A percentile compares a stretch with the other conserved stretches of the same genome.
These are phyloP conservation scores for Trebouxia gelatinosa DNA, from an alignment of 163 green algal species.

Conservation along the genomic window DNA sequence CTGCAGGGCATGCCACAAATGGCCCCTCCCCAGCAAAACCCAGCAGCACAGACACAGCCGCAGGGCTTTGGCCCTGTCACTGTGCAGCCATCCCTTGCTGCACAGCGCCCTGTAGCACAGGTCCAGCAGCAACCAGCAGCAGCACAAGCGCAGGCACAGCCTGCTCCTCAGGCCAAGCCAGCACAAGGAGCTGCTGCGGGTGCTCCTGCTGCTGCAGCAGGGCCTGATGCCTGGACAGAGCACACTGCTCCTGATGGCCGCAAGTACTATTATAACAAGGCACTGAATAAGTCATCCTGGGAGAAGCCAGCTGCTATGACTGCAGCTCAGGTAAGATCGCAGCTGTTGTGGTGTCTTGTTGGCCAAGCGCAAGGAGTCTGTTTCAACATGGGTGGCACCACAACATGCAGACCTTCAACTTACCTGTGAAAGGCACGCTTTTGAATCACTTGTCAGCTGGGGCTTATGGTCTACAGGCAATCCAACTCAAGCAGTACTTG, in stretches of 20 bases:
- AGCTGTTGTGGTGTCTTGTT: too few relatives aligned
- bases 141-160: background rate
- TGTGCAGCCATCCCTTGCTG: background rate
- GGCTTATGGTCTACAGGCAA: too few relatives aligned
- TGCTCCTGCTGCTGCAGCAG: constrained; percentile 82
- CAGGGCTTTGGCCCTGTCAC: background rate
- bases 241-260: constrained; percentile 76
- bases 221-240: constrained; percentile 73
- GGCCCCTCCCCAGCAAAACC: too few relatives aligned
- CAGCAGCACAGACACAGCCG: background rate
- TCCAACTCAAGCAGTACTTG: too few relatives aligned
- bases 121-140: background rate
- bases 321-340: background rate
- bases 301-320: constrained; percentile 73
- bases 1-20: too few relatives aligned
- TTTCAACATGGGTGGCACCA: too few relatives aligned
- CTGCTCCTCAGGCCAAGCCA: background rate
- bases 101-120: constrained; percentile 1
- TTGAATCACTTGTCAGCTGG: too few relatives aligned
- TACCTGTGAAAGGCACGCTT: too few relatives aligned
- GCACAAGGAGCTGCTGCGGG: too few relatives aligned
- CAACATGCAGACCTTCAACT: too few relatives aligned
- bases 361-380: too few relatives aligned
- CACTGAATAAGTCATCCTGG: constrained; percentile 75
- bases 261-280: constrained; percentile 89